Evolutionary conservation across 208 protist species (phyloP).

Genomic region (Trichomonas gallinae): DNA sequence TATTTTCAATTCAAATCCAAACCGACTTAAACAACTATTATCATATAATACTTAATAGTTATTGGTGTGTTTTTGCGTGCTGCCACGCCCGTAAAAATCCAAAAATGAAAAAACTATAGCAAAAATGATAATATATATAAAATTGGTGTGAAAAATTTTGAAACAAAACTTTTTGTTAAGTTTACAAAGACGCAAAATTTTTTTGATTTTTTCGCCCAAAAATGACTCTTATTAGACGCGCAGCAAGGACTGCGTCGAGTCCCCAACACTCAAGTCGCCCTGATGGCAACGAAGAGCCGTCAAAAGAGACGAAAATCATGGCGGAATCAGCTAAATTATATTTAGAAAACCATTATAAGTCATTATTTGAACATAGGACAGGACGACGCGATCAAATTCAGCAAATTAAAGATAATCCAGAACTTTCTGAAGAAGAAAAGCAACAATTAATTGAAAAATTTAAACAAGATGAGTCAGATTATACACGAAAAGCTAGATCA

Average conservation of each 20-base stretch:
- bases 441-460: not conserved
- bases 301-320: not conserved
- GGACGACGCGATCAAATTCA: not conserved
- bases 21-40: no score
- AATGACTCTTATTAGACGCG: not conserved
- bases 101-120: no score
- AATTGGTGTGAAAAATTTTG: no score
- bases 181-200: not conserved
- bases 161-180: not conserved
- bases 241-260: not conserved
- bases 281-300: not conserved
- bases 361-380: not conserved
- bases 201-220: not conserved
- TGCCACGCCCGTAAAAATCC: no score
- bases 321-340: not conserved
- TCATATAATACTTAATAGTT: no score
- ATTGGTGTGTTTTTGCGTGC: no score
- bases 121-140: no score
- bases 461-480: not conserved
- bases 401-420: not conserved
- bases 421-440: not conserved
- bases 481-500: not conserved
- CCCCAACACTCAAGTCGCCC: not conserved
- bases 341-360: not conserved
- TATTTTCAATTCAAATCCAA: no score